Base-by-base conservation (phyloP, 805 yeast genomes). In the Pichia exigua region DNA sequence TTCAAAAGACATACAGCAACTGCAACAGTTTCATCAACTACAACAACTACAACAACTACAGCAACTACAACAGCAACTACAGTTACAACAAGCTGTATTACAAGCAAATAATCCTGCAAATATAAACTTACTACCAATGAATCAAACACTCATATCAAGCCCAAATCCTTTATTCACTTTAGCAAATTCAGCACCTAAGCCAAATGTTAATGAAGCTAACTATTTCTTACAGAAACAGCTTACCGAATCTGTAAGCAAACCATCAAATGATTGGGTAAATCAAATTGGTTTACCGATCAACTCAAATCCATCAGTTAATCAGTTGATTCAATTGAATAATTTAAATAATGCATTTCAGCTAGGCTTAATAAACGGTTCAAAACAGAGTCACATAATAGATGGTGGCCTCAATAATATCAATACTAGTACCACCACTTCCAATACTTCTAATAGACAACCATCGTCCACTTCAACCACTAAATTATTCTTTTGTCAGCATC, bases 121-220 rank as follows among this genome's bases (percentile, higher is more conserved):
- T 35, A 28, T 21, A 44, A 17, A 18, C 20, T 21, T 41, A 24
- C 13, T 30, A 4, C 35, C 35, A 15, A 9, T 30, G 30, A 11
- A 11, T 13, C 35, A 30, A 30, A 4, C 35, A 12, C 6, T 30
- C 7, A 30, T 30, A 30, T 18, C 47, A 30, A n/a, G 12, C 22
- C 7, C 49, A 47, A 65, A 65, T 49, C 68, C 68, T 4, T 51
- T 65, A 22, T 58, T 61, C 30, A 64, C 68, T 11, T 54, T 64
- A 30, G 68, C 68, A 11, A 63, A 65, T 44, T 64, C 68, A 2
- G 66, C 58, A 38, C 44, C 54, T 18, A 28, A 21, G 6, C 20
- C 46, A 21, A 41, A 44, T 30, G 12, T 18, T 12, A 32, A 28
- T 9, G 27, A 20, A 18, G 28, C 41, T 8, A 45, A 45, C 8